Percentiles rank a stretch among this genome's conserved stretches.
These are phyloP conservation scores for Pilatotrama ljubarskyi DNA, from an alignment of 768 basidiomycete genomes.

Conservation along the genomic window DNA sequence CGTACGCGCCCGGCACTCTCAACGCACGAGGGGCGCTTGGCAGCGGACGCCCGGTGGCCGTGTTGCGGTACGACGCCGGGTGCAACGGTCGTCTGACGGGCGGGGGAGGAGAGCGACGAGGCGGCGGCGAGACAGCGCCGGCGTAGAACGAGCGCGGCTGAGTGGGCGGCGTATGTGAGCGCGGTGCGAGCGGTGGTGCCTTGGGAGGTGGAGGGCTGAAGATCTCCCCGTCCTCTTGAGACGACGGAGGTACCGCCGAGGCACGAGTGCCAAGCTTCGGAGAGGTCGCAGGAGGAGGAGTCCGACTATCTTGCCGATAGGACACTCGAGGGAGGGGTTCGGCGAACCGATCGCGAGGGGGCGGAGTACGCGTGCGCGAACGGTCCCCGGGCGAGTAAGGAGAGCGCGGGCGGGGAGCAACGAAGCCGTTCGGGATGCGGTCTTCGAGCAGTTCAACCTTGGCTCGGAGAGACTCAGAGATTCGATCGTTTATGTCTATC, in stretches of 20 bases:
- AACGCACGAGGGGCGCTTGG: conserved; percentile 45
- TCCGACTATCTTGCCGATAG: conserved; percentile 3
- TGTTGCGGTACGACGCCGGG: conserved; percentile 32
- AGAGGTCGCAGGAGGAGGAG: background rate
- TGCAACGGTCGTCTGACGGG: conserved; percentile 32
- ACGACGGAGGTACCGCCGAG: conserved; percentile 24
- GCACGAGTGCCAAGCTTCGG: background rate
- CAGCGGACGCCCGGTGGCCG: conserved; percentile 31
- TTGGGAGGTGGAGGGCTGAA: conserved; percentile 39
- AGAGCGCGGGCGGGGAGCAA: background rate
- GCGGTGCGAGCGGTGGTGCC: conserved; percentile 34
- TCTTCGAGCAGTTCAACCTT: conserved; percentile 22
- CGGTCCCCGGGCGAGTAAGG: background rate
- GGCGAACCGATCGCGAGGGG: background rate
- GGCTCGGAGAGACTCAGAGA: conserved; percentile 7
- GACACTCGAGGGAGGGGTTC: background rate
- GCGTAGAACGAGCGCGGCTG: conserved; percentile 48
- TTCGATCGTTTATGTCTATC: background rate
- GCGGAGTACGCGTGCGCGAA: background rate
- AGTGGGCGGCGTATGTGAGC: conserved; percentile 47
- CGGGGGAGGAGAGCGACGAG: conserved; percentile 24
- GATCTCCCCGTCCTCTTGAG: conserved; percentile 59
- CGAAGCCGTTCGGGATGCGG: background rate
- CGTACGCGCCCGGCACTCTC: conserved; percentile 27
- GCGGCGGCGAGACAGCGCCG: conserved; percentile 28